Base-by-base conservation (phyloP, 768 basidiomycete species). In the Clitopilus passeckerianus region DNA sequence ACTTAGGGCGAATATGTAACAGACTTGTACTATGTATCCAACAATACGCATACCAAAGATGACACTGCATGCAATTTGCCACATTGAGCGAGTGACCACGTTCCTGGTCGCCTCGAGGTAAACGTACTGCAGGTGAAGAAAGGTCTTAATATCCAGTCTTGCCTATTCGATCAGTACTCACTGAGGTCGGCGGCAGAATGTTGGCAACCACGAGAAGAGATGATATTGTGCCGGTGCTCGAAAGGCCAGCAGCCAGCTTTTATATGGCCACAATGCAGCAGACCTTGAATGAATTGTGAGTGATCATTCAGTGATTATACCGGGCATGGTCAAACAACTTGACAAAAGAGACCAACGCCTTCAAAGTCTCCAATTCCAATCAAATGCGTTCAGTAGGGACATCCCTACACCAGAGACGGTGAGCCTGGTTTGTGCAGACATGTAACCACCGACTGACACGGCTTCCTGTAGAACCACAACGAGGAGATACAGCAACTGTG, bases 251-350 rank as follows among this genome's bases (percentile, higher is more conserved):
- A 50, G 46, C 34, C 54, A 54, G 27, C 27, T 50, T 50, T 50
- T 50, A 18, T 18, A 50, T 35, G 57, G 57, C 50, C 14, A 57
- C 52, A 50, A 64, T 66, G 63, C 57, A 60, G 20, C 35, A 59
- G 15, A 63, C 61, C 4, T 54, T 70, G 53, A 58, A 43, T 18
- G 60, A 34, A 16, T 16, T 72, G 71, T 72, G 52, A 53, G 66
- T 63, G 15, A 9, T 34, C 16, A 18, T 18, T 23, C 10, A 9
- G 10, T 10, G 10, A 50, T 22, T 22, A 18, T 50, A 10, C n/a
- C 18, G 34, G 62, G 65, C 30, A 66, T 66, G 57, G 65, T 71
- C 24, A 68, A 64, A 53, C 54, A 30, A 6, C 7, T 59, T 56
- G 46, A 22, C 2, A 50, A 50, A 9, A 50, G 46, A 50, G 46